These are phyloP conservation scores for Apophysomyces trapeziformis DNA, from an alignment of 371 early-diverging fungal genomes.

Conservation along the genomic window DNA sequence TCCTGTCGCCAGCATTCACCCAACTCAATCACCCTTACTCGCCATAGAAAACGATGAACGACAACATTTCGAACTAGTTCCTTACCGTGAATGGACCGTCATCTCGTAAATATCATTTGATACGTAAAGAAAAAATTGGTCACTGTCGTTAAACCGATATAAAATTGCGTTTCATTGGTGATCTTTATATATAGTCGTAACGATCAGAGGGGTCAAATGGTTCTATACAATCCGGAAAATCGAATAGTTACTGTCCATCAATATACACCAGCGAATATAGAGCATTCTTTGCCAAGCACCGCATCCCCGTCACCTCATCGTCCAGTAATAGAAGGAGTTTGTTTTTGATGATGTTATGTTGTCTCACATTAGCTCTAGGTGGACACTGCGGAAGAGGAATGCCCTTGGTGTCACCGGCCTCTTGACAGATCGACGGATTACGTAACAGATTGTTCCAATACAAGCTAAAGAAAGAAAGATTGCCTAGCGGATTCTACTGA, in stretches of 20 bases:
- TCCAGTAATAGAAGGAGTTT: neutral
- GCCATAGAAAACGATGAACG: slow-evolving; percentile 13
- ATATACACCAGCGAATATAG: slow-evolving; percentile 21
- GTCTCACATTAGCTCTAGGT: neutral
- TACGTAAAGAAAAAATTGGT: neutral
- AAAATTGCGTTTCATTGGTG: no score
- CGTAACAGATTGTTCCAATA: neutral
- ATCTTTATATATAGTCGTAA: slow-evolving; percentile 38
- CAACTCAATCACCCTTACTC: neutral
- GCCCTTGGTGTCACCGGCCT: slow-evolving; percentile 48
- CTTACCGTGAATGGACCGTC: slow-evolving; percentile 61
- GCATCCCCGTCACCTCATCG: slow-evolving; percentile 2
- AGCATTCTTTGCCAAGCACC: neutral
- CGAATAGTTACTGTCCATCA: slow-evolving; percentile 45
- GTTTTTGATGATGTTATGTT: neutral
- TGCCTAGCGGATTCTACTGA: no score
- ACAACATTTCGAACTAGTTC: slow-evolving; percentile 45
- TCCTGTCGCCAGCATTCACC: slow-evolving; percentile 11
- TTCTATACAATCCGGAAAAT: slow-evolving; percentile 50
- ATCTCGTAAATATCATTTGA: slow-evolving; percentile 45
- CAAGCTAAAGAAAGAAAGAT: neutral
- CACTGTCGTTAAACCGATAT: neutral
- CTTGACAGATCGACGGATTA: slow-evolving; percentile 12
- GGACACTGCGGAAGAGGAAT: slow-evolving; percentile 16
- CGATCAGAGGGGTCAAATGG: slow-evolving; percentile 47